Base-by-base conservation (phyloP, 148 eudicot species). In the Vaccinium myrtillus region DNA sequence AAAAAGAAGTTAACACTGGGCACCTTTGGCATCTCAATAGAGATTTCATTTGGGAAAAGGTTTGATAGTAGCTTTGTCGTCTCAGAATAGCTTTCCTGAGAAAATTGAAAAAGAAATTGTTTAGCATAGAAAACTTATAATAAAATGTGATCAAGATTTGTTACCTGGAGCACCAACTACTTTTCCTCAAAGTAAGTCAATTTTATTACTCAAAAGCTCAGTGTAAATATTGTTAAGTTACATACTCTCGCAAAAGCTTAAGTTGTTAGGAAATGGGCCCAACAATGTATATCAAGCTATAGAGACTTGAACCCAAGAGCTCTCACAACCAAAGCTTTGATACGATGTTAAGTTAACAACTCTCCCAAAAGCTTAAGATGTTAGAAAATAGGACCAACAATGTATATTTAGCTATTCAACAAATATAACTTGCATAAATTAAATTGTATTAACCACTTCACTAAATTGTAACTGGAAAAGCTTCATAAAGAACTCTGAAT, bases 11-110 rank as follows among this genome's bases (percentile, higher is more conserved):
- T 6, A 14, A 87, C 92, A 87, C 48, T 46, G 25, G 54, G 27
- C 54, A 95, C 98, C 96, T 95, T 93, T 36, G 96, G 98, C 92
- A 91, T 84, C 86, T 95, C 91, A 88, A 95, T 90, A 58, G 91
- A 85, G n/a, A 95, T 96, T 90, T 93, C 91, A 78, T 95, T 95
- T 8, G 96, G 96, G 49, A 95, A 93, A 86, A 95, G 96, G 78
- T 90, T 90, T 56, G 94, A 83, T 13, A 95, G 89, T 79, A 89
- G 90, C 86, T 90, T 95, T 69, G 91, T 85, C 74, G 92, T 78
- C 85, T 90, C 88, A 49, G 98, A 94, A 83, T 92, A 91, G 90
- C 94, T 87, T 84, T 95, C 98, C 98, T 95, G 95, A 83, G 63
- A 81, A 79, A 27, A 65, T 13, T 51, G 56, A 75, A 77, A 10